Evolutionary conservation across 1,284 basidiomycete species (phyloP), one percentile per base, ranked within the genome.

Genomic region (Malassezia slooffiae): DNA sequence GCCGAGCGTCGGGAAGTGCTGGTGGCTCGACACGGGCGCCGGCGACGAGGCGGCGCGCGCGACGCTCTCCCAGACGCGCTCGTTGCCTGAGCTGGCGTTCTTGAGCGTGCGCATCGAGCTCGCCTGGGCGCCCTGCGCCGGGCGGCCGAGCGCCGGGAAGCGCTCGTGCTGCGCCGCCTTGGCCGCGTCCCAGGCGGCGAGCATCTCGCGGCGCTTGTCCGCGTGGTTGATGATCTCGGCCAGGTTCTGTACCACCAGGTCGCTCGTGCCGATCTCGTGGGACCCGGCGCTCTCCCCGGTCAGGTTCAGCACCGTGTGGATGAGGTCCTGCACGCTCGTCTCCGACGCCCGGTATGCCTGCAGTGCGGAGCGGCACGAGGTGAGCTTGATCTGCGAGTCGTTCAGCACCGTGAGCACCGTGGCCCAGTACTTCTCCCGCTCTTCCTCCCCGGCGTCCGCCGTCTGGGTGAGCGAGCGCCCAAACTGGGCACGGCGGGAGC

Each of bases 291-390:
- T 44, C 19, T 60, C 58, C 54, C 90, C 85, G 12, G 93, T 74
- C 15, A 95, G 76, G 57, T 80, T 83, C 78, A 81, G 89, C 10
- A 91, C 75, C 0, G 85, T 91, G 31, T 82, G 82, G 35, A 95
- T 80, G 58, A 95, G 74, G 70, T 93, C 89, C 10, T 80, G 75
- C 0, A 86, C 83, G 17, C 77, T 79, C 12, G 80, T 80, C 67
- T 97, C 90, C 40, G 80, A 80, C 5, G 77, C 73, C 31, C 80
- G 78, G 71, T 82, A 96, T 21, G 82, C 79, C 11, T 85, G 79
- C 22, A 89, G 79, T 0, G 88, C 81, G 13, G 82, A 77, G 54
- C 81, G 81, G 57, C 90, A 81, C 0, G 83, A 82, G 1, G 82
- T 75, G 3, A 84, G 72, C 5, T 85, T 88, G 19, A 74, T 78